A percentile compares a stretch with the other conserved stretches of the same genome.
Conservation (phyloP, 352 stramenopile genomes). For the Globisporangium takayamanum region DNA sequence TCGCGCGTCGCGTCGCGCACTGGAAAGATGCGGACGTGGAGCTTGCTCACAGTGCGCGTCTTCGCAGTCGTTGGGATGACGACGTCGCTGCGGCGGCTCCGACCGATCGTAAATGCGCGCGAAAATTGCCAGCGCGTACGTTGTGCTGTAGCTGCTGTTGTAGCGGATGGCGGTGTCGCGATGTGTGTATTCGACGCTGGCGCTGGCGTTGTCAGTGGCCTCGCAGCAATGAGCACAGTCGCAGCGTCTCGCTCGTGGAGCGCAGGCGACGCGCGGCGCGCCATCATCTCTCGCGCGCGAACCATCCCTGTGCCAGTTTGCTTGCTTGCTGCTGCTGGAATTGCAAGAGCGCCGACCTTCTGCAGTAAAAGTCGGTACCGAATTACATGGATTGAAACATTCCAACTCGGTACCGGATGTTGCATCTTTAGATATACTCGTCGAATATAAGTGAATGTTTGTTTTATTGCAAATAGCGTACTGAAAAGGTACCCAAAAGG, state of each 20-base stretch:
- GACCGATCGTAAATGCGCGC: constrained; percentile 57
- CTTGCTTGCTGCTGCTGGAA: not conserved
- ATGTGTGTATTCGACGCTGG: not conserved
- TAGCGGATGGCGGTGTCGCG: not conserved
- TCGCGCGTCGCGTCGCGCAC: constrained; percentile 10
- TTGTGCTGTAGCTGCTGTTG: not conserved
- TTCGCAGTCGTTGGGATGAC: constrained; percentile 62
- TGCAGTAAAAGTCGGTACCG: not conserved
- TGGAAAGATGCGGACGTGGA: constrained; percentile 55
- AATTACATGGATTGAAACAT: not conserved
- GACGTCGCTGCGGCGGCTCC: constrained; percentile 62
- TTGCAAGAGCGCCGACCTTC: not conserved
- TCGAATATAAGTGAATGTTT: not conserved
- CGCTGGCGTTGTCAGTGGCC: not conserved
- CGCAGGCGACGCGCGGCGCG: constrained; percentile 3
- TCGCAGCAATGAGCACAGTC: constrained; percentile 3
- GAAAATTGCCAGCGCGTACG: constrained; percentile 34
- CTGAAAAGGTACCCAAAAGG: no score
- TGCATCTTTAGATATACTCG: no score
- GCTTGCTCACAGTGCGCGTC: constrained; percentile 74
- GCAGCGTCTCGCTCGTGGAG: not conserved
- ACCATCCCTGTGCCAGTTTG: not conserved
- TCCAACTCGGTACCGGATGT: not conserved
- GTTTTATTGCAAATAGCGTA: not conserved
- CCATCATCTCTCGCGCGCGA: not conserved